Base-by-base conservation (phyloP, 139 green algal genomes). In the Auxenochlorella pyrenoidosa region DNA sequence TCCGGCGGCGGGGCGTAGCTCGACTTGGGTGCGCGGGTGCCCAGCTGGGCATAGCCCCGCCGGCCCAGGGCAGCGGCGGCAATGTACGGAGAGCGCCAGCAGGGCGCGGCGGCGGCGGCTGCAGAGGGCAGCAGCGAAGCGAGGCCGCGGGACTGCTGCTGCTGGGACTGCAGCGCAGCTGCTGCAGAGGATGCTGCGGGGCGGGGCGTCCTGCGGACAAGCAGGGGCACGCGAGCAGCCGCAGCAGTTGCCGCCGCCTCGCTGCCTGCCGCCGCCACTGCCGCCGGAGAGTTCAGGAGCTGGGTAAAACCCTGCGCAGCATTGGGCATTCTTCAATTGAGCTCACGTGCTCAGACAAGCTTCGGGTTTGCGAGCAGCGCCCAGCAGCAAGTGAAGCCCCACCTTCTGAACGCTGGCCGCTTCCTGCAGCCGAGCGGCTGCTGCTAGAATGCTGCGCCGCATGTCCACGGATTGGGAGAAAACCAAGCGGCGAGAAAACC, bases 1-100 rank as follows among this genome's bases (percentile, higher is more conserved):
- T 85, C 80, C 15, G 38, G 36, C 10, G 80, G 80, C 13, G 80
- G 34, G 38, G 28, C 77, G 80, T 77, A 76, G 15, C 80, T 60
- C 13, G 80, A 32, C 38, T 71, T 71, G 60, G 80, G 63, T 41
- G 60, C 41, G 22, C 40, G 36, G 16, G 63, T 75, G 79, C 79
- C 63, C 30, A 44, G 0, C 30, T 59, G 38, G 30, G 80, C 80
- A 32, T 85, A 85, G 28, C 80, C 80, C 10, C 80, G 63, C 40
- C 44, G 75, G 40, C 51, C 75, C 26, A 10, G 0, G 19, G 36
- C 34, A 28, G 34, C 70, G 36, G 34, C 70, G 15, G 34, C 70
- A 34, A 34, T 8, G 70, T 8, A 63, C 54, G 54, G 54, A 4
- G 16, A 34, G 36, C 70, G 70, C 70, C 70, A 76, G 70, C 36